Evolutionary conservation across 2,329 filamentous ascomycete species (phyloP).

Genomic region (Dactylellina drechsleri): DNA sequence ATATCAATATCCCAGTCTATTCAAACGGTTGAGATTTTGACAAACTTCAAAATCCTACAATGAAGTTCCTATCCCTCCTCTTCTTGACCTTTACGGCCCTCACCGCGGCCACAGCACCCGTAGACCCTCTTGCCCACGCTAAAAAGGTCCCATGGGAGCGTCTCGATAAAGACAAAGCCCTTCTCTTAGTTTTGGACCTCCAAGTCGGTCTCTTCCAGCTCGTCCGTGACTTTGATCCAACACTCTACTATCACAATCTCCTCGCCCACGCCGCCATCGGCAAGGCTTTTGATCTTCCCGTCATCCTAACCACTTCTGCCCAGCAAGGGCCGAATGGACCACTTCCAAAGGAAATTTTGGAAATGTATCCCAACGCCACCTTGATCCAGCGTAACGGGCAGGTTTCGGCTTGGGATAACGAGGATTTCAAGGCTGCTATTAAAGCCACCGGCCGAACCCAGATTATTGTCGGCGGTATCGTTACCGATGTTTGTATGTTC

Average conservation of each 20-base stretch:
- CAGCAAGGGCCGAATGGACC: constrained; percentile 76
- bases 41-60: constrained; percentile 25
- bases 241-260: constrained; percentile 73
- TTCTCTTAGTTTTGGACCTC: constrained; percentile 70
- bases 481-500: constrained; percentile 74
- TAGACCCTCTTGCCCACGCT: constrained; percentile 34
- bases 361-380: constrained; percentile 74
- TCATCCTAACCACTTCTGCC: constrained; percentile 76
- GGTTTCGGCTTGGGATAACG: constrained; percentile 81
- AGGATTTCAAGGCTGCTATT: constrained; percentile 74
- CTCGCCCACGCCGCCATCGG: constrained; percentile 74
- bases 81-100: constrained; percentile 53
- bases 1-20: constrained; percentile 23
- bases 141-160: constrained; percentile 58
- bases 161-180: constrained; percentile 61
- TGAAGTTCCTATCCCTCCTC: constrained; percentile 57
- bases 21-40: constrained; percentile 26
- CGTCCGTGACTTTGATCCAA: constrained; percentile 74
- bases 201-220: constrained; percentile 70
- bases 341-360: constrained; percentile 74
- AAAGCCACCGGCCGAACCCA: constrained; percentile 73
- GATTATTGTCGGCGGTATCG: constrained; percentile 76
- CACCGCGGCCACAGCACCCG: constrained; percentile 48
- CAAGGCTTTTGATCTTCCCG: constrained; percentile 74
- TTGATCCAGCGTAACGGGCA: constrained; percentile 76